A percentile compares a stretch with the other conserved stretches of the same genome.
Conservation (phyloP, 176 grass and related monocot species). For the Otatea glauca region DNA sequence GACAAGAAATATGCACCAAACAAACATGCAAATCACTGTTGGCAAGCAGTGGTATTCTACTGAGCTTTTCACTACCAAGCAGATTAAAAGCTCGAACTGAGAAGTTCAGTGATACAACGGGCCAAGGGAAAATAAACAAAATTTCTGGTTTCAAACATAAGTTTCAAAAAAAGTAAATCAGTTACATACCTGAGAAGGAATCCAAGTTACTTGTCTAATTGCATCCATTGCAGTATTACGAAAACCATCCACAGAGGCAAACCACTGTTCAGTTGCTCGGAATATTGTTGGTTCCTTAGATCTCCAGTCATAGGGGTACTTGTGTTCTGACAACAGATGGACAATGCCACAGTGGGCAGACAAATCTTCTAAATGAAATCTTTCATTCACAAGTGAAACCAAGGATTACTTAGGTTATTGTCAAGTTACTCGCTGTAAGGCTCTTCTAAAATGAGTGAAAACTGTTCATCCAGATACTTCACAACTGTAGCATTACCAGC, state of each 20-base stretch:
- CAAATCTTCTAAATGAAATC: slow-evolving; percentile 33
- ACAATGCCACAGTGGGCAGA: slow-evolving; percentile 33
- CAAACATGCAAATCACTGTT: slow-evolving; percentile 1
- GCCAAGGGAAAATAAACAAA: slow-evolving; percentile 30
- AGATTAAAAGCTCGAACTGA: slow-evolving; percentile 13
- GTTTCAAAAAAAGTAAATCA: slow-evolving; percentile 15
- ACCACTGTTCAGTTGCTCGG: slow-evolving; percentile 97
- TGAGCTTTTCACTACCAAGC: slow-evolving; percentile 3
- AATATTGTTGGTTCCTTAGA: slow-evolving; percentile 99
- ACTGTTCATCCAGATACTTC: slow-evolving; percentile 70
- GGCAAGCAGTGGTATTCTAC: slow-evolving; percentile 10
- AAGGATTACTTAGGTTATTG: slow-evolving; percentile 22
- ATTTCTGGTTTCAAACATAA: not conserved
- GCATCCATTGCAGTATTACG: slow-evolving; percentile 95
- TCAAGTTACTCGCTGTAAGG: slow-evolving; percentile 82
- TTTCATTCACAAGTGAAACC: slow-evolving; percentile 1
- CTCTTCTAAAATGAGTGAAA: slow-evolving; percentile 83
- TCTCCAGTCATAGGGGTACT: slow-evolving; percentile 99
- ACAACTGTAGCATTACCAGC: slow-evolving; percentile 84
- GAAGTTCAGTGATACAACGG: slow-evolving; percentile 25
- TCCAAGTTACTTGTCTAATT: slow-evolving; percentile 79
- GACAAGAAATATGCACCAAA: slow-evolving; percentile 24
- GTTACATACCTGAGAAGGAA: slow-evolving; percentile 80
- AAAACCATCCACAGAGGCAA: slow-evolving; percentile 97
- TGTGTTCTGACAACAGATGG: slow-evolving; percentile 71